phyloP scores from a whole-genome alignment of 2,329 filamentous ascomycete species.

The Huntiella bhutanensis region DNA sequence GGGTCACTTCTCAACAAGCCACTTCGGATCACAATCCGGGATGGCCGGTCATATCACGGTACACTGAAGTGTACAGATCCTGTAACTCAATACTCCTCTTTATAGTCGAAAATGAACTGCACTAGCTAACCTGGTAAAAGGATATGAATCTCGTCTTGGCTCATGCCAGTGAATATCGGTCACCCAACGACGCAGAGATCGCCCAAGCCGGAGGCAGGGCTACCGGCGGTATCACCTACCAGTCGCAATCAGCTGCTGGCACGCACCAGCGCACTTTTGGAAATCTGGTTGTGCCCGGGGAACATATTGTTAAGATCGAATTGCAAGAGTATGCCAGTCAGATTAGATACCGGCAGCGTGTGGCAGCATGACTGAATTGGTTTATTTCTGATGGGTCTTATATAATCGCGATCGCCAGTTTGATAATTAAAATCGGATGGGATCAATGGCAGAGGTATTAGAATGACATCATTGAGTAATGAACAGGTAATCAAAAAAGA shows the following conservation, averaged over 20 bases:
- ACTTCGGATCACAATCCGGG: conserved; percentile 60
- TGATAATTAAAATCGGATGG: too few relatives aligned
- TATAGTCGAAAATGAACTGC: not conserved
- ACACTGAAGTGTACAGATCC: conserved; percentile 89
- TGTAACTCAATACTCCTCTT: conserved; percentile 27
- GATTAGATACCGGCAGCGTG: conserved; percentile 15
- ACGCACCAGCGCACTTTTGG: conserved; percentile 48
- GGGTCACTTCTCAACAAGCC: conserved; percentile 50
- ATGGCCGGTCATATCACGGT: conserved; percentile 76
- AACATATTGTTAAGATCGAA: conserved; percentile 74
- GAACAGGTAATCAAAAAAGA: not conserved
- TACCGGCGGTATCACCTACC: not conserved
- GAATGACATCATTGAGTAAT: too few relatives aligned
- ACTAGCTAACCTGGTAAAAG: conserved; percentile 25
- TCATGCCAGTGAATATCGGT: conserved; percentile 75
- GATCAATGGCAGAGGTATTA: too few relatives aligned
- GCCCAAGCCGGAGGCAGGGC: conserved; percentile 18
- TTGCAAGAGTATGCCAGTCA: conserved; percentile 56
- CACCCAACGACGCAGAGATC: conserved; percentile 37
- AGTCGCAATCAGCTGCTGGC: conserved; percentile 6
- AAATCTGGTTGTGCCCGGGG: conserved; percentile 71
- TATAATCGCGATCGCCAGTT: not conserved
- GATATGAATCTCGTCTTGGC: conserved; percentile 77
- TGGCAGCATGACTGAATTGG: conserved; percentile 6
- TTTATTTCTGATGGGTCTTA: not conserved